phyloP scores from a whole-genome alignment of 768 basidiomycete genomes.

The Pleurotus salmoneostramineus region DNA sequence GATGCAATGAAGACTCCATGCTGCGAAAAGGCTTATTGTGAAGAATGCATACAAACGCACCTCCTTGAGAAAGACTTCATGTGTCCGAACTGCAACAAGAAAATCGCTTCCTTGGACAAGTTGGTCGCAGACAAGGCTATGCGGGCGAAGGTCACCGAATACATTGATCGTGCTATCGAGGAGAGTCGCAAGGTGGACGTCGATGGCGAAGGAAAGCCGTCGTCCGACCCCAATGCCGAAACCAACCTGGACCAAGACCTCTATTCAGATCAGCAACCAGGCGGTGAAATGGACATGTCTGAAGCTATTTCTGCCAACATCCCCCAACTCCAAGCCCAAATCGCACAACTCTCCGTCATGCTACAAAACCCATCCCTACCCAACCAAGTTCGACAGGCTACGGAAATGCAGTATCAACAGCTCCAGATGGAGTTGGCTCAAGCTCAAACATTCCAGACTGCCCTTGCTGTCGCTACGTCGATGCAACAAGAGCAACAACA shows the following conservation, averaged over 20 bases:
- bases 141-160: conserved; percentile 74
- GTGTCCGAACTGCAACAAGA: conserved; percentile 87
- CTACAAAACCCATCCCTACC: conserved; percentile 78
- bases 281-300: conserved; percentile 59
- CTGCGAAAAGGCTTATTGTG: conserved; percentile 88
- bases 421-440: conserved; percentile 77
- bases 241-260: conserved; percentile 52
- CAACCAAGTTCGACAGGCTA: conserved; percentile 67
- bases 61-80: conserved; percentile 93
- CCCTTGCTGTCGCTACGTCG: conserved; percentile 53
- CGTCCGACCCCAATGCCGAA: conserved; percentile 26
- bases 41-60: conserved; percentile 95
- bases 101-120: conserved; percentile 86
- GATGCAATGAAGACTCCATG: conserved; percentile 96
- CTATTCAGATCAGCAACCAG: conserved; percentile 71
- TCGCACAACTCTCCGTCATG: conserved; percentile 74
- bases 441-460: conserved; percentile 68
- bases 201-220: conserved; percentile 34
- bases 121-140: conserved; percentile 75
- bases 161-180: conserved; percentile 79
- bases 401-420: conserved; percentile 81
- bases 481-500: conserved; percentile 54
- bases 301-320: conserved; percentile 73
- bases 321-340: conserved; percentile 81
- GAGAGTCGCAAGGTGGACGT: conserved; percentile 63